Evolutionary conservation across 441 rosid genomes (phyloP).

Genomic region (Corymbia citriodora): DNA sequence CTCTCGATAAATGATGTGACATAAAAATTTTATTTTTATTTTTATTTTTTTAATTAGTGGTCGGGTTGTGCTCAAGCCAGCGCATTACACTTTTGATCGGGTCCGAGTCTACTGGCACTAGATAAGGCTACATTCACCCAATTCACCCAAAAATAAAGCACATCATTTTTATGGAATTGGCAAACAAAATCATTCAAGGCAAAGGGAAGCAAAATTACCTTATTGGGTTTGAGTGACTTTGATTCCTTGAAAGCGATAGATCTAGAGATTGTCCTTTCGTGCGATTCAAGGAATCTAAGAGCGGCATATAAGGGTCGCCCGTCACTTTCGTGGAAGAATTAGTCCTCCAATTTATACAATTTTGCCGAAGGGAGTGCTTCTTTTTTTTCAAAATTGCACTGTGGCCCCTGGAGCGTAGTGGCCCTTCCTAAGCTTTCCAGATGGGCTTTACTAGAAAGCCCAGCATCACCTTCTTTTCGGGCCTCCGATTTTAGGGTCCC

Average conservation of each 20-base stretch:
- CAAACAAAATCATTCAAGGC: neutral
- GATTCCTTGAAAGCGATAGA: neutral
- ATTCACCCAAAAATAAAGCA: neutral
- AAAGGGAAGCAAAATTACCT: neutral
- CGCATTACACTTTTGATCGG: neutral
- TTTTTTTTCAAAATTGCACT: neutral
- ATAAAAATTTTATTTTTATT: accelerated
- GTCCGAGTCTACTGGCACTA: neutral
- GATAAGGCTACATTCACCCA: neutral
- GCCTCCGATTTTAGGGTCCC: neutral
- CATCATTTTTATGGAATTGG: neutral
- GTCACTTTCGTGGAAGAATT: neutral
- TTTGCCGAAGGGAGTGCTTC: neutral
- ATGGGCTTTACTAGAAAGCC: neutral
- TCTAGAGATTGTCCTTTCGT: neutral
- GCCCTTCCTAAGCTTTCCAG: neutral
- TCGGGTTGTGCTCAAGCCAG: neutral
- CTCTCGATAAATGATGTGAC: neutral
- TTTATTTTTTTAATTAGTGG: neutral
- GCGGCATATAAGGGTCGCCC: neutral
- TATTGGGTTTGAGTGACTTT: neutral
- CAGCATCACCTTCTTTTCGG: neutral
- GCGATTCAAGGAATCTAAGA: neutral
- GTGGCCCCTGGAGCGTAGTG: neutral
- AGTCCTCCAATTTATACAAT: neutral